Evolutionary conservation across 73 alveolate species (phyloP).

Genomic region (Tetrahymena borealis): DNA sequence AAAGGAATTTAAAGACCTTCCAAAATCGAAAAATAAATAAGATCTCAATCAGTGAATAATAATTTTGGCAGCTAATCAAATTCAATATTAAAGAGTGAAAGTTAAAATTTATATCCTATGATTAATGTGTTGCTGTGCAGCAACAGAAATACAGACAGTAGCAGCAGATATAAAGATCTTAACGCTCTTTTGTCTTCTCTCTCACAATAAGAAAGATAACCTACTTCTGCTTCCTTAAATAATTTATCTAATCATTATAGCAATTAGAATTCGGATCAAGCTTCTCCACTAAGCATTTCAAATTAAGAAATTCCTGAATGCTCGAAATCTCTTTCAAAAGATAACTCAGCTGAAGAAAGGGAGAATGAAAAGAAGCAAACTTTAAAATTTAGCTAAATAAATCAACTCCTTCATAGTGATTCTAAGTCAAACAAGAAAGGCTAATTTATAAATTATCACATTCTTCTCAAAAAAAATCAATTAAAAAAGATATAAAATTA

Average conservation of each 20-base stretch:
- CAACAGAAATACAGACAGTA: neutral
- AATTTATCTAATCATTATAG: neutral
- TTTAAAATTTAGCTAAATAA: neutral
- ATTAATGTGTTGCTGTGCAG: neutral
- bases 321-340: neutral
- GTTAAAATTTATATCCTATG: neutral
- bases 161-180: neutral
- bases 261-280: neutral
- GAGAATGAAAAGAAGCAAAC: neutral
- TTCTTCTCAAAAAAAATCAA: neutral
- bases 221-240: neutral
- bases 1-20: conserved; percentile 1
- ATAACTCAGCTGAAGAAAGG: neutral
- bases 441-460: neutral
- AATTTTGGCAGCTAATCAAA: neutral
- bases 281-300: neutral
- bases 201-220: neutral
- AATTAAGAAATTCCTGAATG: neutral
- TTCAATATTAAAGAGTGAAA: neutral
- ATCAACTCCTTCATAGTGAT: neutral
- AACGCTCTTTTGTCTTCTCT: neutral
- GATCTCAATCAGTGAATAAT: neutral
- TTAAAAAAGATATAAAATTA: too few species aligned
- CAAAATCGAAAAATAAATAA: neutral
- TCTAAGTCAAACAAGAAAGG: neutral